Evolutionary conservation across 164 flowering plant genomes (phyloP).

Genomic region (Amborella trichopoda): DNA sequence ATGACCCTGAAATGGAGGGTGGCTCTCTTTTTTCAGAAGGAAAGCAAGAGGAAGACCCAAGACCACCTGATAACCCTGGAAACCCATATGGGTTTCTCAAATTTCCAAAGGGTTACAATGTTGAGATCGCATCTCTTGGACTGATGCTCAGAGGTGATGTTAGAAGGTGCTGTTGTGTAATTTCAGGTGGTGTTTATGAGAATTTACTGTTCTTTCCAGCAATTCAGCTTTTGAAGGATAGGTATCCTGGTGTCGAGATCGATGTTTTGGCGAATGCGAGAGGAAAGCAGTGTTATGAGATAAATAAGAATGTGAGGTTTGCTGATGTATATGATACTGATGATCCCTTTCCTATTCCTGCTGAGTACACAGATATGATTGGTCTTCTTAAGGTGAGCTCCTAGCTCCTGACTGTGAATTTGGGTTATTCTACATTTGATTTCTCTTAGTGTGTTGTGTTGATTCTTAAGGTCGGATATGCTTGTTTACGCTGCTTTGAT

Average conservation of each 20-base stretch:
- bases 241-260: constrained; percentile 85
- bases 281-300: constrained; percentile 73
- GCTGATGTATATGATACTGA: constrained; percentile 67
- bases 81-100: constrained; percentile 86
- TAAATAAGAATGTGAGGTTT: constrained; percentile 93
- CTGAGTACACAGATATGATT: constrained; percentile 72
- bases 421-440: background rate
- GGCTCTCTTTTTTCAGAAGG: constrained; percentile 60
- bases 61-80: constrained; percentile 66
- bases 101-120: constrained; percentile 58
- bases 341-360: constrained; percentile 67
- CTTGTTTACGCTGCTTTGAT: no score
- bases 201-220: constrained; percentile 74
- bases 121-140: constrained; percentile 62
- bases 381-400: constrained; percentile 69
- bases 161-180: constrained; percentile 65
- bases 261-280: constrained; percentile 55
- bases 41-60: constrained; percentile 79
- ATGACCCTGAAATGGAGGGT: constrained; percentile 61
- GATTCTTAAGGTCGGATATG: no score
- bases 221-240: constrained; percentile 71
- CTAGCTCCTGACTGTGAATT: background rate
- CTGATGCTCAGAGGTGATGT: constrained; percentile 76
- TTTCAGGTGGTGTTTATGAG: constrained; percentile 83
- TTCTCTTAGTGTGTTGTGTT: no score